phyloP scores from a whole-genome alignment of 257 asterid genomes.

The Coffea canephora region DNA sequence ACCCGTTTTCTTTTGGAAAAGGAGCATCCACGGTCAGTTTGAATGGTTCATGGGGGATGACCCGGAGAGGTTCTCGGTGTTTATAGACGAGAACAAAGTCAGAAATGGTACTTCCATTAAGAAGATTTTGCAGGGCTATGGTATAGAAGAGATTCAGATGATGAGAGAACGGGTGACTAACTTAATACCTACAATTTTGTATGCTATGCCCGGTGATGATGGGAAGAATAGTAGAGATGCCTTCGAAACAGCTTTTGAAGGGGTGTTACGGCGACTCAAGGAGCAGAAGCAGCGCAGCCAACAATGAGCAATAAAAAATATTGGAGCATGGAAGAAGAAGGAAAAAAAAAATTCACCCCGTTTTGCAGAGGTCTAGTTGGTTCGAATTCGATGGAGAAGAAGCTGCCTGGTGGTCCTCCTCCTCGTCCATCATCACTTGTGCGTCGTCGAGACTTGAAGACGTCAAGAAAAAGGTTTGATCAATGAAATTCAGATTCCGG shows the following conservation, averaged over 20 bases:
- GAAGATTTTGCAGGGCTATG: slow-evolving; percentile 35
- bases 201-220: slow-evolving; percentile 42
- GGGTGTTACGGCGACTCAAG: slow-evolving; percentile 64
- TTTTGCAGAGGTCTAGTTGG: not conserved
- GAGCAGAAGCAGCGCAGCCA: slow-evolving; percentile 29
- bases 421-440: not conserved
- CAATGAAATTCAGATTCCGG: not conserved
- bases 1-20: slow-evolving; percentile 63
- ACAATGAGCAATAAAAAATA: not conserved
- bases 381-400: not conserved
- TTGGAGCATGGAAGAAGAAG: too few relatives aligned
- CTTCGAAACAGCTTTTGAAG: slow-evolving; percentile 71
- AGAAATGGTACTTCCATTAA: slow-evolving; percentile 46
- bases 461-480: not conserved
- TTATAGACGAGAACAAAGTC: slow-evolving; percentile 57
- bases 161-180: slow-evolving; percentile 67
- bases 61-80: slow-evolving; percentile 72
- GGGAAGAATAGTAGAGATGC: slow-evolving; percentile 60
- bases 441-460: not conserved
- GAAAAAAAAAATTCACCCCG: too few relatives aligned
- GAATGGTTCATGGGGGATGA: slow-evolving; percentile 76
- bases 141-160: slow-evolving; percentile 53
- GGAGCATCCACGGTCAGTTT: slow-evolving; percentile 60
- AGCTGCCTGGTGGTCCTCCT: not conserved
- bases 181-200: slow-evolving; percentile 60